Evolutionary conservation across 2,329 filamentous ascomycete genomes (phyloP).

Genomic region (Venturia oleaginea): DNA sequence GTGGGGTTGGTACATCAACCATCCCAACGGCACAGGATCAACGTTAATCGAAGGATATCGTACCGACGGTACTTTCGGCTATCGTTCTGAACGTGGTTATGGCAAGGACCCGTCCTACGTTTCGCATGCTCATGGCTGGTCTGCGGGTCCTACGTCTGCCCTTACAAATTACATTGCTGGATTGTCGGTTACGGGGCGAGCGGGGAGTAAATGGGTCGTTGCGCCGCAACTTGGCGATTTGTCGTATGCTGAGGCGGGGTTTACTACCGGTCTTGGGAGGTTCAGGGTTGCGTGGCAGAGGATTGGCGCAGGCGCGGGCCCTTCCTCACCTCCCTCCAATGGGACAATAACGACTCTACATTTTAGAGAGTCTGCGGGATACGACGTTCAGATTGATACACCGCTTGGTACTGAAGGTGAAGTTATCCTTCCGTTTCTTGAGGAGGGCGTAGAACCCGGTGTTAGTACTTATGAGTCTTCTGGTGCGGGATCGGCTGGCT

Average conservation of each 20-base stretch:
- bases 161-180: constrained; percentile 37
- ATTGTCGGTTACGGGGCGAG: constrained; percentile 30
- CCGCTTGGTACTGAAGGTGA: constrained; percentile 9
- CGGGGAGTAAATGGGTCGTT: constrained; percentile 35
- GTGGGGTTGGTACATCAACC: constrained; percentile 54
- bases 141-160: constrained; percentile 24
- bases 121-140: constrained; percentile 37
- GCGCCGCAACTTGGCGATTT: constrained; percentile 38
- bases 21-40: constrained; percentile 48
- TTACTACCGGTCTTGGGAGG: constrained; percentile 36
- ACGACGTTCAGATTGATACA: constrained; percentile 11
- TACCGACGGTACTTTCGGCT: constrained; percentile 47
- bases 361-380: constrained; percentile 1
- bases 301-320: constrained; percentile 13
- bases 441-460: background rate
- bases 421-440: constrained; percentile 5
- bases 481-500: background rate
- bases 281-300: constrained; percentile 30
- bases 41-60: constrained; percentile 54
- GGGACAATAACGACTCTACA: background rate
- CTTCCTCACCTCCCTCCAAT: background rate
- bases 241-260: constrained; percentile 35
- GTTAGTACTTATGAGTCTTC: background rate
- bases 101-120: constrained; percentile 36
- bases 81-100: constrained; percentile 46